Evolutionary conservation across 2,329 filamentous ascomycete genomes (phyloP).

Genomic region (Aspergillus ruber): DNA sequence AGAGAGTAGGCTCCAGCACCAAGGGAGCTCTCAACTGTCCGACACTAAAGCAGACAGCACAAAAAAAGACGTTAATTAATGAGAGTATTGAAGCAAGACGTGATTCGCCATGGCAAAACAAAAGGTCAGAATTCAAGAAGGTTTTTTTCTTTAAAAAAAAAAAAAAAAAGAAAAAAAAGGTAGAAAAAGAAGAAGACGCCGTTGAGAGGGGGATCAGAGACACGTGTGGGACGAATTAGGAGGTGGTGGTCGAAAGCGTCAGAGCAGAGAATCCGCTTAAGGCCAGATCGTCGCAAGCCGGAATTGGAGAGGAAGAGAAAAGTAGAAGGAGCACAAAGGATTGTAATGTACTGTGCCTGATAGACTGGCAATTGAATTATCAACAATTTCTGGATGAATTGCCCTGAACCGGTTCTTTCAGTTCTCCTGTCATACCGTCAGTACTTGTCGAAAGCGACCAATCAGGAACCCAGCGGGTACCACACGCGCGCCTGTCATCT

Average conservation of each 20-base stretch:
- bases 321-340: constrained; percentile 11
- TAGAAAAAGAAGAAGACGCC: constrained; percentile 8
- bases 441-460: constrained; percentile 2
- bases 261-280: constrained; percentile 18
- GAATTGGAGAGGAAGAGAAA: no score
- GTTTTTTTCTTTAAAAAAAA: no score
- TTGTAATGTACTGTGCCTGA: background rate
- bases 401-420: background rate
- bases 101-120: constrained; percentile 29
- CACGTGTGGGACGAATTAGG: constrained; percentile 21
- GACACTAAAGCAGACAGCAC: constrained; percentile 4
- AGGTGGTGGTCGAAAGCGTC: constrained; percentile 24
- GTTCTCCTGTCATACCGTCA: background rate
- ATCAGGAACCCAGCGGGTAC: background rate
- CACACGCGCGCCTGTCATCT: constrained; percentile 6
- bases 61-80: constrained; percentile 18
- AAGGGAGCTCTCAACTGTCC: constrained; percentile 10
- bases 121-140: constrained; percentile 8
- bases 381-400: background rate
- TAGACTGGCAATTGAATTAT: no score
- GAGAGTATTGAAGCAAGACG: constrained; percentile 29
- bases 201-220: constrained; percentile 12
- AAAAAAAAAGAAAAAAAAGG: no score
- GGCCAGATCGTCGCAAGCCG: constrained; percentile 27
- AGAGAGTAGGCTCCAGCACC: constrained; percentile 11